Evolutionary conservation across 1,284 basidiomycete species (phyloP).

Genomic region (Tilletia horrida): DNA sequence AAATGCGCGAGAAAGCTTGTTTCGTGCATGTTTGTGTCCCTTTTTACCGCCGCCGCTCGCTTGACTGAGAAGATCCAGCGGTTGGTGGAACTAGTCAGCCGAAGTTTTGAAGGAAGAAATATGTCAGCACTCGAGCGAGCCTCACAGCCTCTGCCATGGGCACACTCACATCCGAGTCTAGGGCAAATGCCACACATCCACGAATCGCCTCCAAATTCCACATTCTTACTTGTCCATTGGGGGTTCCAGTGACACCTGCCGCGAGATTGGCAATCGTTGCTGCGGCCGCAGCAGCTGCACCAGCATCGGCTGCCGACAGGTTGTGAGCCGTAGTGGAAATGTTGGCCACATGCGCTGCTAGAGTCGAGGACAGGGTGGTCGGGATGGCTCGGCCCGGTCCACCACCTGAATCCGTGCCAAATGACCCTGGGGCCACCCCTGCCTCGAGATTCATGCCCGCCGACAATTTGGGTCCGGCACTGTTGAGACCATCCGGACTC

Average conservation of each 20-base stretch:
- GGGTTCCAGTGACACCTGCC: background rate
- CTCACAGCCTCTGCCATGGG: background rate
- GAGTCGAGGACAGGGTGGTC: slow-evolving; percentile 20
- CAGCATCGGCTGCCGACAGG: slow-evolving; percentile 1
- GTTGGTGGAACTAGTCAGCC: slow-evolving; percentile 19
- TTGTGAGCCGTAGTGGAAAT: background rate
- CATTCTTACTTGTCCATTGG: slow-evolving; percentile 35
- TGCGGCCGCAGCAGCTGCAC: slow-evolving; percentile 13
- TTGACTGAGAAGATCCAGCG: slow-evolving; percentile 18
- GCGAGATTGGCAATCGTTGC: background rate
- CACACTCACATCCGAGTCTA: slow-evolving; percentile 26
- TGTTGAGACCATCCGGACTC: slow-evolving; percentile 1
- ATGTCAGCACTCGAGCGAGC: too few species aligned
- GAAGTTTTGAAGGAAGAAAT: background rate
- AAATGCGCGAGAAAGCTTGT: slow-evolving; percentile 18
- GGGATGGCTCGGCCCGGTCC: slow-evolving; percentile 33
- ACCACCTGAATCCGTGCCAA: slow-evolving; percentile 34
- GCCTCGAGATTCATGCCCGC: slow-evolving; percentile 1
- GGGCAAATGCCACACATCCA: slow-evolving; percentile 32
- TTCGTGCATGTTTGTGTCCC: slow-evolving; percentile 25
- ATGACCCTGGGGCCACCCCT: slow-evolving; percentile 32
- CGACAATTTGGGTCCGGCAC: background rate
- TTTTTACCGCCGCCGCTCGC: slow-evolving; percentile 14
- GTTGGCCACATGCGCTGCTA: background rate
- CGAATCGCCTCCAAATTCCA: slow-evolving; percentile 41